phyloP scores from a whole-genome alignment of 1,284 basidiomycete genomes.

The Xerocomus nothofagi region DNA sequence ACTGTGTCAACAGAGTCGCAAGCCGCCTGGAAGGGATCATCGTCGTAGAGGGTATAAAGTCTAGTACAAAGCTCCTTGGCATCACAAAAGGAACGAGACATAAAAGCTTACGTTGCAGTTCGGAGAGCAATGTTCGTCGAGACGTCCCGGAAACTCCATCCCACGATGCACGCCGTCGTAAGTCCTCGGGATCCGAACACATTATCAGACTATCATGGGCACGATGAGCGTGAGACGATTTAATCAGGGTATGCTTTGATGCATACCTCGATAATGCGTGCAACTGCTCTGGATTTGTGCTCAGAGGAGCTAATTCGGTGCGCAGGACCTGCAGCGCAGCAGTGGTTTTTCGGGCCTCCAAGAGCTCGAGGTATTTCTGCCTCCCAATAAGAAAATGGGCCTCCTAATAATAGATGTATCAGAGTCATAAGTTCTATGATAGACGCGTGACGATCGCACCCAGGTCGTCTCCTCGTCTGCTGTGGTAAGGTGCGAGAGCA shows the following conservation, averaged over 20 bases:
- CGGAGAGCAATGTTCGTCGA: slow-evolving; percentile 71
- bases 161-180: slow-evolving; percentile 83
- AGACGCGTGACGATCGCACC: slow-evolving; percentile 44
- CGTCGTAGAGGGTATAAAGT: slow-evolving; percentile 82
- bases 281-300: slow-evolving; percentile 74
- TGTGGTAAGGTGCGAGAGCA: slow-evolving; percentile 70
- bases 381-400: slow-evolving; percentile 86
- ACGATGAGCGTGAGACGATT: slow-evolving; percentile 14
- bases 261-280: slow-evolving; percentile 82
- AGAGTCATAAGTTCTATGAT: slow-evolving; percentile 14
- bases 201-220: slow-evolving; percentile 70
- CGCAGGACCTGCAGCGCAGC: slow-evolving; percentile 85
- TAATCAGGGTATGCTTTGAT: neutral
- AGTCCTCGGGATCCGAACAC: slow-evolving; percentile 83
- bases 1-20: slow-evolving; percentile 83
- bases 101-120: slow-evolving; percentile 75
- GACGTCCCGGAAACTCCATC: slow-evolving; percentile 85
- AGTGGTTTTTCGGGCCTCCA: slow-evolving; percentile 82
- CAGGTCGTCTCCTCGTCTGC: slow-evolving; percentile 62
- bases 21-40: slow-evolving; percentile 94
- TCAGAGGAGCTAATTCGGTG: slow-evolving; percentile 81
- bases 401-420: slow-evolving; percentile 49
- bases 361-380: slow-evolving; percentile 96
- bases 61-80: slow-evolving; percentile 41
- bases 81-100: neutral